Conservation (phyloP, 129 eudicot genomes). For the Escallonia herrerae region DNA sequence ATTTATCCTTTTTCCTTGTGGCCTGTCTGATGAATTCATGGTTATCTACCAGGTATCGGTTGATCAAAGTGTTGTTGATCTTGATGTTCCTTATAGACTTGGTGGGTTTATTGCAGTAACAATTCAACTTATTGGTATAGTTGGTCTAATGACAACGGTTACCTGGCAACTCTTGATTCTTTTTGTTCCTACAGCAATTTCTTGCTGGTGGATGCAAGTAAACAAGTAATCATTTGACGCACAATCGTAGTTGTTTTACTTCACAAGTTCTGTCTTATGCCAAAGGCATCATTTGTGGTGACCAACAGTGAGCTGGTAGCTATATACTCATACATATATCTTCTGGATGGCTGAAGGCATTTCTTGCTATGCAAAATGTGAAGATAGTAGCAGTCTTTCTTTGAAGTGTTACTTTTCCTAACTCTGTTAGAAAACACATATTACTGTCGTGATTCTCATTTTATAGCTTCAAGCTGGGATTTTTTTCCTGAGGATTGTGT, state of each 20-base stretch:
- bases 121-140: conserved; percentile 86
- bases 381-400: no score
- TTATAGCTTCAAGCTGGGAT: not conserved
- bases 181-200: conserved; percentile 85
- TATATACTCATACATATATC: not conserved
- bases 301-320: not conserved
- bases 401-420: no score
- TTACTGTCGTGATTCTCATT: not conserved
- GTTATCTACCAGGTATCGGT: conserved; percentile 59
- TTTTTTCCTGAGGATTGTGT: not conserved
- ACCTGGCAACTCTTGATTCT: conserved; percentile 93
- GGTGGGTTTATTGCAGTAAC: conserved; percentile 94
- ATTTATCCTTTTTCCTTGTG: not conserved
- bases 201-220: conserved; percentile 99
- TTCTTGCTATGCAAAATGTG: not conserved
- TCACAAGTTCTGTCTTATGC: not conserved
- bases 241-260: not conserved
- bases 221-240: not conserved
- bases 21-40: not conserved
- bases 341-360: not conserved
- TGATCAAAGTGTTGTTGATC: conserved; percentile 95
- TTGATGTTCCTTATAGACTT: conserved; percentile 89
- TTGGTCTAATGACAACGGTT: conserved; percentile 82
- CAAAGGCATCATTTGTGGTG: not conserved
- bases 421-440: no score